These are phyloP conservation scores for Nepenthes alata DNA, from an alignment of 179 eudicot species.

Conservation along the genomic window DNA sequence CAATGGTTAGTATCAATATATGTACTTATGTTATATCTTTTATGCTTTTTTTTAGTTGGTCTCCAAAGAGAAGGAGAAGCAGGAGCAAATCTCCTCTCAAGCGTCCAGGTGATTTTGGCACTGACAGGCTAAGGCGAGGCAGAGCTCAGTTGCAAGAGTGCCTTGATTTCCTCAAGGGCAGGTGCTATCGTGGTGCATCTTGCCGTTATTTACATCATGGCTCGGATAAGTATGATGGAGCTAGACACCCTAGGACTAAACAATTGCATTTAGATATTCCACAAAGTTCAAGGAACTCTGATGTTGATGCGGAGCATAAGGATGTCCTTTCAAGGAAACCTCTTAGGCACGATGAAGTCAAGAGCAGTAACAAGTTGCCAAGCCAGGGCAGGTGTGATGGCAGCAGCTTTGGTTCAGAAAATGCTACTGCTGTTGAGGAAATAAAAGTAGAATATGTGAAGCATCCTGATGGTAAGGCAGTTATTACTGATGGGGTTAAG, in stretches of 20 bases:
- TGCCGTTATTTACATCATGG: slow-evolving; percentile 72
- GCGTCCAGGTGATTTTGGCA: slow-evolving; percentile 28
- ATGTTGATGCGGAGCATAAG: slow-evolving; percentile 18
- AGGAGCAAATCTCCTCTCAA: slow-evolving; percentile 73
- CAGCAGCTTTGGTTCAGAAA: slow-evolving; percentile 15
- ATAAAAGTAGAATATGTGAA: slow-evolving; percentile 8
- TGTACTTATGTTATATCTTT: slow-evolving; percentile 3
- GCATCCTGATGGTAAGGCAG: slow-evolving; percentile 14
- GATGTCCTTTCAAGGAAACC: slow-evolving; percentile 10
- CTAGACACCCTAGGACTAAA: slow-evolving; percentile 32
- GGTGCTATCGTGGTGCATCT: slow-evolving; percentile 73
- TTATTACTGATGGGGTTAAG: slow-evolving; percentile 14
- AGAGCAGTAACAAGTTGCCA: slow-evolving; percentile 17
- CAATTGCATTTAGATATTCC: slow-evolving; percentile 22
- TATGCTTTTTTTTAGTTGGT: slow-evolving; percentile 41
- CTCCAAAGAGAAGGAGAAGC: slow-evolving; percentile 72
- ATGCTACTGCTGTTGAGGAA: slow-evolving; percentile 11
- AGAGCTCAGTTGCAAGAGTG: slow-evolving; percentile 37
- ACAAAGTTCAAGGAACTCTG: slow-evolving; percentile 23
- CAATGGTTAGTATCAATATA: neutral
- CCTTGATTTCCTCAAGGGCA: slow-evolving; percentile 63
- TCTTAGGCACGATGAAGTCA: slow-evolving; percentile 20
- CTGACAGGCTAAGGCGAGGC: slow-evolving; percentile 41
- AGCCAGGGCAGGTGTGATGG: slow-evolving; percentile 18
- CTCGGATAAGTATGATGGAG: slow-evolving; percentile 30